Evolutionary conservation across 768 basidiomycete species (phyloP), one percentile per base, ranked within the genome.

Genomic region (Lactarius quietus): DNA sequence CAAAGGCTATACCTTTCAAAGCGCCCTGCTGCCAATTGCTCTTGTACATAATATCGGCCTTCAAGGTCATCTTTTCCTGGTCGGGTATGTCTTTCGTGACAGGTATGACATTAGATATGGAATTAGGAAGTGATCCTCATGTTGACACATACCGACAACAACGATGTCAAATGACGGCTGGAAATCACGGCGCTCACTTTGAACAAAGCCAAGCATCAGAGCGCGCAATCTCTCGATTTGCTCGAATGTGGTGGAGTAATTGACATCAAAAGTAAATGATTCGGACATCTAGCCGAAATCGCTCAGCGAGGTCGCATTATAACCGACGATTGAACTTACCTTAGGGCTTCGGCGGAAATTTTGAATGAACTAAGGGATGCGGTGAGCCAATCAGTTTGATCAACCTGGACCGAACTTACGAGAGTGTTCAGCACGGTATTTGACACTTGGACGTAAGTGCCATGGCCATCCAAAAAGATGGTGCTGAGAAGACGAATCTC

Each of bases 21-120:
- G 86, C 85, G 23, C 85, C 86, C 70, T 90, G 88, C 73, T 95
- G 93, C 77, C 85, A 87, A 73, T 94, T 95, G 69, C 86, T 86
- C 79, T 92, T 93, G 80, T 92, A 95, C 76, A 88, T 92, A 78
- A 95, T 95, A 72, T 90, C 87, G 48, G 88, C 89, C 63, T 83
- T 83, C 26, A 93, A 80, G 0, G 83, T 82, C 82, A 95, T 84
- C 75, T 87, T 92, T 64, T 81, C 81, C 73, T 95, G 93, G 7
- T 83, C 89, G 26, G 91, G 88, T 70, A 93, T 87, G 73, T 93
- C 92, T 85, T 65, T 74, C 64, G 56, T 67, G 54, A 48, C 17
- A 23, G 18, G 23, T 69, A 39, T 74, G 23, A 54, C 26, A 43
- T 51, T 18, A 61, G 39, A 59, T 33, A 35, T 15, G 18, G 48